A percentile compares a stretch with the other conserved stretches of the same genome.
These are phyloP conservation scores for Picochlorum sp. DNA, from an alignment of 139 green algal genomes.

Conservation along the genomic window DNA sequence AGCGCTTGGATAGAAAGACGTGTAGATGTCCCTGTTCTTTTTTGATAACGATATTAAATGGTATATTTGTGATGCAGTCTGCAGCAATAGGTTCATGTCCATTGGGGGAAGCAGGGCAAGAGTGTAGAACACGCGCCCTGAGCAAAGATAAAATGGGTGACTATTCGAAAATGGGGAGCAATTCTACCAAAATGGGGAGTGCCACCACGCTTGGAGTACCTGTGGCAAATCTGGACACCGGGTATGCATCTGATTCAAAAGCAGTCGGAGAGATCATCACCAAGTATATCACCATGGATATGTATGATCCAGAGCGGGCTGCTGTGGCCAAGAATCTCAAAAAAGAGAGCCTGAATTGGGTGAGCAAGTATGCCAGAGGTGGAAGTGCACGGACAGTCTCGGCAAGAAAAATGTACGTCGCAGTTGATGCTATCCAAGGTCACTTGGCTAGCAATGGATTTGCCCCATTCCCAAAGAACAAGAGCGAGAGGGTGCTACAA, in stretches of 20 bases:
- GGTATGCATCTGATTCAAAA: constrained; percentile 5
- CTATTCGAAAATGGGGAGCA: not conserved
- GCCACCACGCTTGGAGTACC: not conserved
- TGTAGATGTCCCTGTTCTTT: too few species aligned
- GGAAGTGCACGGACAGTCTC: constrained; percentile 30
- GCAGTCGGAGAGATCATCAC: not conserved
- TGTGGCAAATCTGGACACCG: not conserved
- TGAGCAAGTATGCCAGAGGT: constrained; percentile 40
- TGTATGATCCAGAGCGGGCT: not conserved
- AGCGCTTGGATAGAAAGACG: too few species aligned
- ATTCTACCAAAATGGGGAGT: not conserved
- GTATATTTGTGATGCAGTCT: too few species aligned
- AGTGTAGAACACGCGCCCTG: constrained; percentile 5
- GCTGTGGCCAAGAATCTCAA: constrained; percentile 30
- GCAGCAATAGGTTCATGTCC: constrained; percentile 16
- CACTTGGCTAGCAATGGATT: constrained; percentile 33
- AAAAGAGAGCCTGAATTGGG: constrained; percentile 28
- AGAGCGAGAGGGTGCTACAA: constrained; percentile 20
- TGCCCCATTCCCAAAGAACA: constrained; percentile 28
- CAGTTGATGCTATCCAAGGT: constrained; percentile 36
- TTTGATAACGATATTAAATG: too few species aligned
- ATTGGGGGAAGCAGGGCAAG: constrained; percentile 8
- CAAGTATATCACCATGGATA: constrained; percentile 1
- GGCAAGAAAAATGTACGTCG: constrained; percentile 43
- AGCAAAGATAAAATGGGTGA: not conserved